Conservation (phyloP, 768 basidiomycete species). For the Podaxis sp. region DNA sequence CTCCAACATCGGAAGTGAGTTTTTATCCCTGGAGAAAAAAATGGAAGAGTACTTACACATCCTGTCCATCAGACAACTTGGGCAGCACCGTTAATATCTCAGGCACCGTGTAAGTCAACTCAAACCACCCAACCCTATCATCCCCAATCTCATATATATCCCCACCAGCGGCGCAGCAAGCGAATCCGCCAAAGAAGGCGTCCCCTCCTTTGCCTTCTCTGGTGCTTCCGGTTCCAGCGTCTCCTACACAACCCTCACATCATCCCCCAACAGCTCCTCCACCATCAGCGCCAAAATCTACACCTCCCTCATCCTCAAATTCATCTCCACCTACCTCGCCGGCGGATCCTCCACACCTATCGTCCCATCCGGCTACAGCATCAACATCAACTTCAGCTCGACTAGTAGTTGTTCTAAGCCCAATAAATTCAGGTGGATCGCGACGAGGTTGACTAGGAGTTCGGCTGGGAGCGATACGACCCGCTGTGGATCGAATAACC, state of each 20-base stretch:
- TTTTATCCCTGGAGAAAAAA: not conserved
- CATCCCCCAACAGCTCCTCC: constrained; percentile 25
- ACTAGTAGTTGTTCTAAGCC: constrained; percentile 30
- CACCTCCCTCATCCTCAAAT: constrained; percentile 36
- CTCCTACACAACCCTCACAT: constrained; percentile 45
- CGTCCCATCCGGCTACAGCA: constrained; percentile 34
- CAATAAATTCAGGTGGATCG: constrained; percentile 36
- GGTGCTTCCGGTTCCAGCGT: constrained; percentile 33
- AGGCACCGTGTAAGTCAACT: constrained; percentile 36
- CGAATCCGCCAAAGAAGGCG: constrained; percentile 43
- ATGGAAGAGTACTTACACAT: not conserved
- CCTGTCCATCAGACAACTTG: constrained; percentile 23
- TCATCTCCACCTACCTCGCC: constrained; percentile 25
- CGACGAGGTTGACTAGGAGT: constrained; percentile 33
- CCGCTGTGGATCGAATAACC: constrained; percentile 37
- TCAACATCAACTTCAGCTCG: constrained; percentile 51
- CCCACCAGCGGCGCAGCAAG: constrained; percentile 40
- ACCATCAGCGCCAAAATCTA: constrained; percentile 37
- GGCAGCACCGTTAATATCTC: constrained; percentile 27
- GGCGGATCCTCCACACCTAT: constrained; percentile 19
- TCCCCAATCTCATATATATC: not conserved
- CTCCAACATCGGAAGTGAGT: constrained; percentile 40
- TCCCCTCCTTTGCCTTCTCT: constrained; percentile 49
- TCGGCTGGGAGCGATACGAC: constrained; percentile 32
- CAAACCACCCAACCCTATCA: not conserved